phyloP scores from a whole-genome alignment of 2,329 filamentous ascomycete species.

The Claviceps capensis region DNA sequence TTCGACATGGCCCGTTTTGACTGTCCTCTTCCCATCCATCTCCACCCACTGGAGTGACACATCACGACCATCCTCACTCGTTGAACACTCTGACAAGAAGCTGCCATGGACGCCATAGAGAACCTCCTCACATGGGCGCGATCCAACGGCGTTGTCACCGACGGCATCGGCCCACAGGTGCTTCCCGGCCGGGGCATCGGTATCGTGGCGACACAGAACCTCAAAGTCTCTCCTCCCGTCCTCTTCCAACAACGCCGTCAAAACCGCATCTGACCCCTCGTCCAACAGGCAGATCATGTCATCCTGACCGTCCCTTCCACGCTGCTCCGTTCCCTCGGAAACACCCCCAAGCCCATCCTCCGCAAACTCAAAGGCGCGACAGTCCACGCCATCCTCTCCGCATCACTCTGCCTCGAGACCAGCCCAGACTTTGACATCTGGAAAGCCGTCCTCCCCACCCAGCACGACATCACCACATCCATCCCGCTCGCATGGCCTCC shows the following conservation, averaged over 20 bases:
- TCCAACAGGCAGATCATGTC: conserved; percentile 28
- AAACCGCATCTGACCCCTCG: no score
- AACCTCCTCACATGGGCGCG: conserved; percentile 56
- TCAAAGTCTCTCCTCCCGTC: conserved; percentile 36
- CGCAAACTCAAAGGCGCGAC: conserved; percentile 37
- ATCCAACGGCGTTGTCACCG: conserved; percentile 48
- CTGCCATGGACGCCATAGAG: conserved; percentile 16
- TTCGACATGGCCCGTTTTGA: conserved; percentile 1
- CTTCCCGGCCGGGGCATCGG: conserved; percentile 67
- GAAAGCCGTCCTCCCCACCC: conserved; percentile 53
- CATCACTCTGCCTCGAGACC: conserved; percentile 45
- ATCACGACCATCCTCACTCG: not conserved
- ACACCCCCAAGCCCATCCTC: conserved; percentile 39
- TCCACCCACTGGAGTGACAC: not conserved
- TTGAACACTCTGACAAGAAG: not conserved
- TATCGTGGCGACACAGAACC: conserved; percentile 53
- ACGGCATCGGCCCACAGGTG: conserved; percentile 50
- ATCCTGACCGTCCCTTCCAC: conserved; percentile 52
- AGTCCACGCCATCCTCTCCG: conserved; percentile 61
- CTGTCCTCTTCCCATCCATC: not conserved
- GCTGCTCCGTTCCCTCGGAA: conserved; percentile 51
- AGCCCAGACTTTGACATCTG: conserved; percentile 38
- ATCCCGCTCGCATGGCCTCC: conserved; percentile 35
- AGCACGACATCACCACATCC: conserved; percentile 37
- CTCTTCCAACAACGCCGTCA: not conserved